Conservation (phyloP, 352 stramenopile species). For the Phytophthora crassamura region DNA sequence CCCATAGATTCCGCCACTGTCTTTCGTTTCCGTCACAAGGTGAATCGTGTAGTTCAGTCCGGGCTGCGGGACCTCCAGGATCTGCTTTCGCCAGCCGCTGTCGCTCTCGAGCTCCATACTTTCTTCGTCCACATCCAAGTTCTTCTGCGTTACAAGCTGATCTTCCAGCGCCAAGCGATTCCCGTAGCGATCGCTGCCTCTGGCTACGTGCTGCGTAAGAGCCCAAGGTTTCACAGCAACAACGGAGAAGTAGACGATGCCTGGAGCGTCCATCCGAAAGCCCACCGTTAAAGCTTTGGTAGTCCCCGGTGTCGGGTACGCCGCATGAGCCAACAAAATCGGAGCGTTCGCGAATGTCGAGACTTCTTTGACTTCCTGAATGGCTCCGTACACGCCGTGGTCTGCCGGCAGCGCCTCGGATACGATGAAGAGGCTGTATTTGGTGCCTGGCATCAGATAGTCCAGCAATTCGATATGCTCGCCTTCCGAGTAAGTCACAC, state of each 20-base stretch:
- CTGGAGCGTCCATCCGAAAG: constrained; percentile 65
- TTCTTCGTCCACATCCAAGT: constrained; percentile 40
- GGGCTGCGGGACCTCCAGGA: constrained; percentile 57
- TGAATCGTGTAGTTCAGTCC: constrained; percentile 76
- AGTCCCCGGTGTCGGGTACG: constrained; percentile 61
- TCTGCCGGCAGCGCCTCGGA: constrained; percentile 51
- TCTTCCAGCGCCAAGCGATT: constrained; percentile 73
- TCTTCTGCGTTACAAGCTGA: constrained; percentile 51
- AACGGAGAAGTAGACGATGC: constrained; percentile 67
- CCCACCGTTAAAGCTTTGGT: constrained; percentile 60
- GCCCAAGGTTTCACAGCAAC: constrained; percentile 52
- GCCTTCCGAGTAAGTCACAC: constrained; percentile 32
- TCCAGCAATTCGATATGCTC: constrained; percentile 67
- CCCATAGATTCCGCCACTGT: constrained; percentile 76
- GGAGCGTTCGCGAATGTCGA: constrained; percentile 71
- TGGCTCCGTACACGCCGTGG: constrained; percentile 65
- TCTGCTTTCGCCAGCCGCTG: constrained; percentile 61
- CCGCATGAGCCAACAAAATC: constrained; percentile 69
- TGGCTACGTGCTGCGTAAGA: constrained; percentile 43
- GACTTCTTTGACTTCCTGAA: constrained; percentile 52
- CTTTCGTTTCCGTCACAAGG: constrained; percentile 73
- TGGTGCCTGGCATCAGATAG: constrained; percentile 62
- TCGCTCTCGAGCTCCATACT: constrained; percentile 35
- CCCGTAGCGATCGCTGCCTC: constrained; percentile 58
- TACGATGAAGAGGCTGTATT: constrained; percentile 72